phyloP scores from a whole-genome alignment of 164 flowering plant genomes.

The Malania oleifera region DNA sequence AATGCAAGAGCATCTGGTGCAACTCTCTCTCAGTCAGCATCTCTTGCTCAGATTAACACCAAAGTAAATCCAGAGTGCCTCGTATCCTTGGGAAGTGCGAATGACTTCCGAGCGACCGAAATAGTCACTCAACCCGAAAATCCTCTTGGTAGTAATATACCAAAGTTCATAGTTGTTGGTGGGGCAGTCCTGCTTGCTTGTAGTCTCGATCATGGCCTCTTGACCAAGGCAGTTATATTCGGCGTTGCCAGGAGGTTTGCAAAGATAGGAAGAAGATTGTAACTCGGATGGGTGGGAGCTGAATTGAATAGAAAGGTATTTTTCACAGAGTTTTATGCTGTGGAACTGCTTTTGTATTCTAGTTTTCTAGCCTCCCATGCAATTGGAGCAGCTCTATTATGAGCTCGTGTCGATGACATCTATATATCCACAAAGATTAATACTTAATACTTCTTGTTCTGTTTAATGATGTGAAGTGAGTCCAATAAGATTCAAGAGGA shows the following conservation, averaged over 20 bases:
- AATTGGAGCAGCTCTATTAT: too few relatives aligned
- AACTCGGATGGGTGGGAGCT: too few relatives aligned
- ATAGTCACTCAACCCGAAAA: neutral
- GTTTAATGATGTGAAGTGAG: too few relatives aligned
- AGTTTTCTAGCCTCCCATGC: too few relatives aligned
- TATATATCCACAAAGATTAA: too few relatives aligned
- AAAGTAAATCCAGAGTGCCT: slow-evolving; percentile 24
- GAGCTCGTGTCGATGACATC: too few relatives aligned
- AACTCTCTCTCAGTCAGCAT: slow-evolving; percentile 42
- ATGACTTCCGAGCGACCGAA: neutral
- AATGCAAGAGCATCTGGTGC: slow-evolving; percentile 36
- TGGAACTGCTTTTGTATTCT: too few relatives aligned
- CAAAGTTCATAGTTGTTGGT: neutral
- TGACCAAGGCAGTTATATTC: neutral
- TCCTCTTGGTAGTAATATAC: neutral
- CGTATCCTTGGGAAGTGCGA: neutral
- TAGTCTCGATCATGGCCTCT: slow-evolving; percentile 3
- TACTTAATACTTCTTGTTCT: too few relatives aligned
- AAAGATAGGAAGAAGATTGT: neutral
- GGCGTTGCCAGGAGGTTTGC: slow-evolving; percentile 1
- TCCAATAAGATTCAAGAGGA: too few relatives aligned
- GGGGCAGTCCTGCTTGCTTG: neutral
- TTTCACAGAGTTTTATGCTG: too few relatives aligned
- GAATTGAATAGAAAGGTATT: too few relatives aligned
- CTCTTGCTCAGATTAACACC: slow-evolving; percentile 63